Conservation (phyloP, 306 rosid species). For the Adenanthera pavonina region DNA sequence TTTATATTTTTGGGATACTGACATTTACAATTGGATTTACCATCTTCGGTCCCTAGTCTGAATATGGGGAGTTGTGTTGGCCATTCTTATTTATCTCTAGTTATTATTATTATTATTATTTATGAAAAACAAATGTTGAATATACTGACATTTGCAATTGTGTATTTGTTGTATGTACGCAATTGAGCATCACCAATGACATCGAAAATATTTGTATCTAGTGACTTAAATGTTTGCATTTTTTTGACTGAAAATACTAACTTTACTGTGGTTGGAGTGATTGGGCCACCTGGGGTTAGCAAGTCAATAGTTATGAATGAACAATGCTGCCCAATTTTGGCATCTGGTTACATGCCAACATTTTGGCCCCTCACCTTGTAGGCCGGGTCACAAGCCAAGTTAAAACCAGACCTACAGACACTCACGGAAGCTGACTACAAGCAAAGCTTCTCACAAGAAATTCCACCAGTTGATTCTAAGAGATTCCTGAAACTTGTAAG, state of each 20-base stretch:
- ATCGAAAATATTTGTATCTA: no score
- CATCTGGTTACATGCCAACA: no score
- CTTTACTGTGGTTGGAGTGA: constrained; percentile 84
- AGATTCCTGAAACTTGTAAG: no score
- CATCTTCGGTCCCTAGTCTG: neutral
- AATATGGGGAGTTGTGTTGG: neutral
- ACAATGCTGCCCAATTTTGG: neutral
- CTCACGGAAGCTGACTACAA: no score
- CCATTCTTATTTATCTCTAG: neutral
- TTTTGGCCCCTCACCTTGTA: no score
- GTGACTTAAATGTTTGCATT: no score
- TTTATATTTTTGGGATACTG: neutral
- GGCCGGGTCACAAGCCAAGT: no score
- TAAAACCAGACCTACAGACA: no score
- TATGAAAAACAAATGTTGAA: neutral
- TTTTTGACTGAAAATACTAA: constrained; percentile 84
- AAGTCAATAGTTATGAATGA: constrained; percentile 88
- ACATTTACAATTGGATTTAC: neutral
- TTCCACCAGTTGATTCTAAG: no score
- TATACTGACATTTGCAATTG: neutral
- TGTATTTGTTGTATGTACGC: constrained; percentile 42
- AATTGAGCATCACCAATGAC: no score
- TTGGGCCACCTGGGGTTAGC: constrained; percentile 89
- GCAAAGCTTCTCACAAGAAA: no score
- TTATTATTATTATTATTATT: no score